Percentiles rank a stretch among this genome's conserved stretches.
Conservation (phyloP, 257 asterid genomes). For the Solanum chmielewskii region DNA sequence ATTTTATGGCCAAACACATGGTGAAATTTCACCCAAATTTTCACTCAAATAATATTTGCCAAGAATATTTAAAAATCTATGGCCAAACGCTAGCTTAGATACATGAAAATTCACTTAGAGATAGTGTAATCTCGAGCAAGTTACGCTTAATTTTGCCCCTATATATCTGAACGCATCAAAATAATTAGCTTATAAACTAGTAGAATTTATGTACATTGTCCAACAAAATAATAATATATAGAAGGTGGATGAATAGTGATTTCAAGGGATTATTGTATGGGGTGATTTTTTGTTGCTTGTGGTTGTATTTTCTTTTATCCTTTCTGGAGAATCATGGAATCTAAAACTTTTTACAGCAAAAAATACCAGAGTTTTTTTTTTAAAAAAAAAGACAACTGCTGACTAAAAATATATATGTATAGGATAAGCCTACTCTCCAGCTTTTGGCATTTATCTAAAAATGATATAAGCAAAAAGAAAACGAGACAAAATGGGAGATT, state of each 20-base stretch:
- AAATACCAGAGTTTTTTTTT: background rate
- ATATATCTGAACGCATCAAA: background rate
- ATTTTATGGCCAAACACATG: too few species aligned
- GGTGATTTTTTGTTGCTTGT: constrained; percentile 2
- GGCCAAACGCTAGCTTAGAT: too few species aligned
- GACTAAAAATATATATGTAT: background rate
- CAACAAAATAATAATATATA: background rate
- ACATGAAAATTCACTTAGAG: too few species aligned
- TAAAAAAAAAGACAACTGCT: background rate
- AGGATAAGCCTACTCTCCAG: background rate
- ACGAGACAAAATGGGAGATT: background rate
- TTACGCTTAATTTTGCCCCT: too few species aligned
- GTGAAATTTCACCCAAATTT: too few species aligned
- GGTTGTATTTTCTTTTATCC: constrained; percentile 7
- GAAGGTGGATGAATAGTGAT: constrained; percentile 2
- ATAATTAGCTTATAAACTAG: too few species aligned
- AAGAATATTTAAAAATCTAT: too few species aligned
- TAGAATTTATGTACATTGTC: background rate
- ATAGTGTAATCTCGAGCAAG: too few species aligned
- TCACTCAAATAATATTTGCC: too few species aligned
- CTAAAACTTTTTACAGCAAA: background rate
- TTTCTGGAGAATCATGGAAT: constrained; percentile 5
- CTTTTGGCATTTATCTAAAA: background rate
- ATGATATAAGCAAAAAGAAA: background rate
- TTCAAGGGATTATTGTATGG: constrained; percentile 9